phyloP scores from a whole-genome alignment of 2,329 filamentous ascomycete genomes.

The Pyrenophora tritici-repentis region DNA sequence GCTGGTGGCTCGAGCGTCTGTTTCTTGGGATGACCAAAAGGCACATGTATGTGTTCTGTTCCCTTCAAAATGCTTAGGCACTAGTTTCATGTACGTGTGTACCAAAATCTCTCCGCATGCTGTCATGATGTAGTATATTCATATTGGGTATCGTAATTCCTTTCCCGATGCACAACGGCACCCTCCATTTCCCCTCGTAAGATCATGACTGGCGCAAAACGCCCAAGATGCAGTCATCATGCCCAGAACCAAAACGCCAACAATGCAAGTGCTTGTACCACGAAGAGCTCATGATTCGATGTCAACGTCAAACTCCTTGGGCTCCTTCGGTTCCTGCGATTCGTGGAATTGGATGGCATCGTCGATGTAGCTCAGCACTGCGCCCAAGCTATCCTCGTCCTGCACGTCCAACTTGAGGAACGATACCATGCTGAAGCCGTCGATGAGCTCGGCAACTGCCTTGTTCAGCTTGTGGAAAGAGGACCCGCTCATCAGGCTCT shows the following conservation, averaged over 20 bases:
- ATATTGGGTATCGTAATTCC: conserved; percentile 12
- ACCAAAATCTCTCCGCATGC: background rate
- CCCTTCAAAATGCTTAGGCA: too few relatives aligned
- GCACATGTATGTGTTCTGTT: too few relatives aligned
- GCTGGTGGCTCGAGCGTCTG: too few relatives aligned
- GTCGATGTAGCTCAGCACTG: conserved; percentile 88
- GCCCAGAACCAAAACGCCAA: conserved; percentile 6
- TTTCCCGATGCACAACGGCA: background rate
- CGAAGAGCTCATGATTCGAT: background rate
- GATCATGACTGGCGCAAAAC: background rate
- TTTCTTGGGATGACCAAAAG: too few relatives aligned
- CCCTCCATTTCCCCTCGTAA: background rate
- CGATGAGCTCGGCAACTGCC: conserved; percentile 88
- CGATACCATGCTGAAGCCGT: conserved; percentile 97
- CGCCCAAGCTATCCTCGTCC: conserved; percentile 87
- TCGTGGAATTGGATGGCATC: conserved; percentile 93
- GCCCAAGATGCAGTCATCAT: conserved; percentile 1
- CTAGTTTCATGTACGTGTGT: too few relatives aligned
- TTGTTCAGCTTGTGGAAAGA: conserved; percentile 83
- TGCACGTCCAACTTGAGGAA: conserved; percentile 89
- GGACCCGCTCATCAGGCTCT: conserved; percentile 76
- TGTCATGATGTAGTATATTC: background rate
- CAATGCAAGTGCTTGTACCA: conserved; percentile 1
- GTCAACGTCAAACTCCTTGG: conserved; percentile 52
- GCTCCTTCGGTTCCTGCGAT: conserved; percentile 87